phyloP scores from a whole-genome alignment of 1,139 yeast species.

The Geotrichum aggregatum region DNA sequence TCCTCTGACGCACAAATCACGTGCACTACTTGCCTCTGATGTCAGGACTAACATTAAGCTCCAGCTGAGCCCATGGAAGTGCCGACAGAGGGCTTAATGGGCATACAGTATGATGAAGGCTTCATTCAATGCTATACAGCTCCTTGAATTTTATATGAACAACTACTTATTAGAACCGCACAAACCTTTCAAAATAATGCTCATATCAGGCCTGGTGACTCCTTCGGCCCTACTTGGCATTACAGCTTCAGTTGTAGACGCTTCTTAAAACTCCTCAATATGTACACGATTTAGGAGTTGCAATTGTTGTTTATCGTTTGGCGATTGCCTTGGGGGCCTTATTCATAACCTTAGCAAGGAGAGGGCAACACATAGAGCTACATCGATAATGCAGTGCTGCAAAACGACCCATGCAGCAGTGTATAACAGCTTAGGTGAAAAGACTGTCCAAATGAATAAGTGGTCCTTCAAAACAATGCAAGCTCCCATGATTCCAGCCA shows the following conservation, averaged over 20 bases:
- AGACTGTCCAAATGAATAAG: slow-evolving; percentile 94
- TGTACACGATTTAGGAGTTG: not conserved
- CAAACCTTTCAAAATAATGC: no score
- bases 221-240: not conserved
- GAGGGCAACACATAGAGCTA: slow-evolving; percentile 16
- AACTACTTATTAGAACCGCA: no score
- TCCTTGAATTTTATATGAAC: no score
- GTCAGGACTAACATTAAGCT: not conserved
- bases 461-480: slow-evolving; percentile 77
- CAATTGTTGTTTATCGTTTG: not conserved
- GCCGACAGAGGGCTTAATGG: no score
- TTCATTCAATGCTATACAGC: no score
- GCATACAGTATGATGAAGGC: no score
- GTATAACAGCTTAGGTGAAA: slow-evolving; percentile 85
- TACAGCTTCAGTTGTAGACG: not conserved
- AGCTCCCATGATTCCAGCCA: slow-evolving; percentile 55
- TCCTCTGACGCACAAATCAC: not conserved
- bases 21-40: not conserved
- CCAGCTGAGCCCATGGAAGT: not conserved
- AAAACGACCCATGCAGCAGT: slow-evolving; percentile 64
- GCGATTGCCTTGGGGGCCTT: not conserved
- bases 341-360: slow-evolving; percentile 11
- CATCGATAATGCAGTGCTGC: slow-evolving; percentile 33
- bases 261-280: not conserved
- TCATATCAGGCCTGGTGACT: no score